Evolutionary conservation across 208 protist genomes (phyloP).

Genomic region (Angomonas deanei): DNA sequence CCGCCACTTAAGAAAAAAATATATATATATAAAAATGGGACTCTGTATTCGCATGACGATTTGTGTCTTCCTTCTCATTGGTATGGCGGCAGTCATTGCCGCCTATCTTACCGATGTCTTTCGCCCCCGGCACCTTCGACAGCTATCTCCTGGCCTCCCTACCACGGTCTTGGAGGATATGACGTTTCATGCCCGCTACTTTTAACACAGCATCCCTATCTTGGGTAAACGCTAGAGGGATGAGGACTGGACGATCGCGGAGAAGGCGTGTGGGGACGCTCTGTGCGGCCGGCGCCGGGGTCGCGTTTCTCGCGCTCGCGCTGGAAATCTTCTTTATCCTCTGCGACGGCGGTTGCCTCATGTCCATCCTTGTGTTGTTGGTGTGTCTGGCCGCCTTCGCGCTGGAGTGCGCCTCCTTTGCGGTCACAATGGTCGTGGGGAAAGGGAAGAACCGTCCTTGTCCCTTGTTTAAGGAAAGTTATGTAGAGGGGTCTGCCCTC

Average conservation of each 20-base stretch:
- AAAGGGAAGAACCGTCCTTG: slow-evolving; percentile 1
- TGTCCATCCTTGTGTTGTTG: neutral
- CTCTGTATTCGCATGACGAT: neutral
- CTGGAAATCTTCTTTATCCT: neutral
- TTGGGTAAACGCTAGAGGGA: neutral
- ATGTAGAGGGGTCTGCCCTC: slow-evolving; percentile 13
- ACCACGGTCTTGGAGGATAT: no score
- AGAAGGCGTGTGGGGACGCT: neutral
- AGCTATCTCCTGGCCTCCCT: no score
- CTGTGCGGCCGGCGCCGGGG: neutral
- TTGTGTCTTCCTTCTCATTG: slow-evolving; percentile 6
- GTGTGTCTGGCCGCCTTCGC: slow-evolving; percentile 7
- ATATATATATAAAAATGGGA: no score
- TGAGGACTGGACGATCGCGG: neutral
- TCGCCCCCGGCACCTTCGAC: neutral
- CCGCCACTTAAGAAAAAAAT: no score
- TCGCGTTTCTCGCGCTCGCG: neutral
- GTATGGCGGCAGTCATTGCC: slow-evolving; percentile 3
- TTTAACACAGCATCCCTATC: neutral
- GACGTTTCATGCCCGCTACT: neutral
- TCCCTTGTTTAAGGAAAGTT: neutral
- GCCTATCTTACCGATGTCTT: slow-evolving; percentile 10
- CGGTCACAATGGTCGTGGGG: neutral
- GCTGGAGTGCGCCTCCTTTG: slow-evolving; percentile 2
- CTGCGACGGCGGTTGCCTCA: neutral